Percentiles rank a stretch among this genome's conserved stretches.
phyloP scores from a whole-genome alignment of 2,329 filamentous ascomycete genomes.

The Ophiostoma perfectum region DNA sequence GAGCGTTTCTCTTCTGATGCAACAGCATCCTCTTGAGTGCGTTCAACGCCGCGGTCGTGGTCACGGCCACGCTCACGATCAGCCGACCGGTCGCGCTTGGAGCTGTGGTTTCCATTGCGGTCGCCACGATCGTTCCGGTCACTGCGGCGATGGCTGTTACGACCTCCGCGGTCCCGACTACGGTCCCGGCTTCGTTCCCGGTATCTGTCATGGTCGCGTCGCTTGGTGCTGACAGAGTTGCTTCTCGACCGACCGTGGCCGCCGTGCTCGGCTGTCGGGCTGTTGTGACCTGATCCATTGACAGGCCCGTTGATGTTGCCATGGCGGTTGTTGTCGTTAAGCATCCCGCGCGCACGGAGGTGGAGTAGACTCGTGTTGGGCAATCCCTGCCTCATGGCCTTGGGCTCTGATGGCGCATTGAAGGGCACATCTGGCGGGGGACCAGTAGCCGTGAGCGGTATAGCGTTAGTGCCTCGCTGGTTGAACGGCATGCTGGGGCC shows the following conservation, averaged over 20 bases:
- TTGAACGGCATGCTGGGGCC: conserved; percentile 9
- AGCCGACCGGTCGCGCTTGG: neutral
- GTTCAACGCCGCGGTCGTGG: conserved; percentile 27
- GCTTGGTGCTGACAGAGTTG: conserved; percentile 39
- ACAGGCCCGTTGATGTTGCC: neutral
- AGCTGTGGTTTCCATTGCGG: neutral
- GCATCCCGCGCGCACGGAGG: conserved; percentile 46
- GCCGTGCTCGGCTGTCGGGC: conserved; percentile 27
- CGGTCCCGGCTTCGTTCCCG: conserved; percentile 32
- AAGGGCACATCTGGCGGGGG: conserved; percentile 42
- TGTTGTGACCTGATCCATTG: conserved; percentile 20
- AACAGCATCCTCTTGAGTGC: neutral
- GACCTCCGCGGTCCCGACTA: conserved; percentile 33
- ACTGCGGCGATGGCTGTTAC: conserved; percentile 30
- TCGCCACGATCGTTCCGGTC: conserved; percentile 28
- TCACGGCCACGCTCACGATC: conserved; percentile 10
- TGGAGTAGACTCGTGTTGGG: conserved; percentile 74
- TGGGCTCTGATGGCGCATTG: conserved; percentile 84
- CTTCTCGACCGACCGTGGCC: conserved; percentile 42
- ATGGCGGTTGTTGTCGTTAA: conserved; percentile 25
- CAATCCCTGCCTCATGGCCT: conserved; percentile 86
- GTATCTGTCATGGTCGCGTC: conserved; percentile 35
- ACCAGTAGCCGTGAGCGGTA: neutral
- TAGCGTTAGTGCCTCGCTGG: conserved; percentile 4
- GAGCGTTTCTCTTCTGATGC: conserved; percentile 11